phyloP scores from a whole-genome alignment of 2,329 filamentous ascomycete genomes.

The Fusarium longipes region DNA sequence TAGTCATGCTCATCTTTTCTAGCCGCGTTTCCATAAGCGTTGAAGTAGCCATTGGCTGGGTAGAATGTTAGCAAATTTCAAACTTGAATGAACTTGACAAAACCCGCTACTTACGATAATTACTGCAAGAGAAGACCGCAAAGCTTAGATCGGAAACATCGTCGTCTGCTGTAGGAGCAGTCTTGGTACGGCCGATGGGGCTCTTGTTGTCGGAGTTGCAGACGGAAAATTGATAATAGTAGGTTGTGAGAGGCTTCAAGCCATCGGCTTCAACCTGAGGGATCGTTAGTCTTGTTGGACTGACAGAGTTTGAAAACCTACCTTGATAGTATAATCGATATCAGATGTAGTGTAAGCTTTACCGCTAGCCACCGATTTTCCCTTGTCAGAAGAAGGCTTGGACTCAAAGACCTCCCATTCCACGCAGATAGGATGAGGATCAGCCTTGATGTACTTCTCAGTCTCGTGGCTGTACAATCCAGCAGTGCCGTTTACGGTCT shows the following conservation, averaged over 20 bases:
- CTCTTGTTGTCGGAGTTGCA: constrained; percentile 72
- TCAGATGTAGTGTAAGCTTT: constrained; percentile 76
- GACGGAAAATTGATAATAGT: constrained; percentile 77
- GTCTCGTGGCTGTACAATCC: constrained; percentile 62
- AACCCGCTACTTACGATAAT: constrained; percentile 61
- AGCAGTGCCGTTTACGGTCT: constrained; percentile 51
- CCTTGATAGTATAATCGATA: constrained; percentile 81
- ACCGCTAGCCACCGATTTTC: constrained; percentile 63
- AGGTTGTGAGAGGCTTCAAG: constrained; percentile 71
- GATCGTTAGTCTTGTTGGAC: background rate
- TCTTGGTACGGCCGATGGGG: constrained; percentile 76
- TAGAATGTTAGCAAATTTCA: background rate
- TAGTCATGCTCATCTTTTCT: constrained; percentile 70
- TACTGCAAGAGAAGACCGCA: constrained; percentile 78
- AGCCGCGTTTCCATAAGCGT: constrained; percentile 68
- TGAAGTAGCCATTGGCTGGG: constrained; percentile 63
- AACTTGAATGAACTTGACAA: accelerated
- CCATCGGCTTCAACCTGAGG: constrained; percentile 71
- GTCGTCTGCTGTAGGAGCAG: constrained; percentile 68
- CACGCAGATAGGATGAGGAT: constrained; percentile 70
- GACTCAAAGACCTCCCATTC: constrained; percentile 67
- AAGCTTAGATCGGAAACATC: constrained; percentile 68
- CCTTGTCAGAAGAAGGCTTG: constrained; percentile 51
- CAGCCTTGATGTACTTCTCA: constrained; percentile 52
- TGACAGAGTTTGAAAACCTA: constrained; percentile 37